phyloP scores from a whole-genome alignment of 768 basidiomycete species.

The Sutorius australiensis region DNA sequence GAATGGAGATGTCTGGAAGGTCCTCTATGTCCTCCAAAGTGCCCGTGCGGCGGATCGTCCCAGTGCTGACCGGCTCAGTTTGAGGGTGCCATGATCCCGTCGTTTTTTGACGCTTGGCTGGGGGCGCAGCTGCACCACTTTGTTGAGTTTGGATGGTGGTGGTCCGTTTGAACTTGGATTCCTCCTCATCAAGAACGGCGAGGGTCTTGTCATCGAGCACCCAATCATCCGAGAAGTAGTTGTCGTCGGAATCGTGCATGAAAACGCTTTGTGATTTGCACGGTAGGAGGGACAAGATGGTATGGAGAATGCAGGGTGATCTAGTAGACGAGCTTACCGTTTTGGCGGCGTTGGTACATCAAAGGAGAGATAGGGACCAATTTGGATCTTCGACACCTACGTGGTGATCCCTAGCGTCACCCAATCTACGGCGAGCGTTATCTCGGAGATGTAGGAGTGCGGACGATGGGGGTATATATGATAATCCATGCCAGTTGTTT shows the following conservation, averaged over 20 bases:
- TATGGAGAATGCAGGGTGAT: not conserved
- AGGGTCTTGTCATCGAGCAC: constrained; percentile 59
- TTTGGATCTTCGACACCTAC: too few species aligned
- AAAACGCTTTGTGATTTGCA: not conserved
- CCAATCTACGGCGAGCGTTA: too few species aligned
- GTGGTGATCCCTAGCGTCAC: too few species aligned
- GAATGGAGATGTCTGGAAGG: constrained; percentile 62
- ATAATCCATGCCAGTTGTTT: too few species aligned
- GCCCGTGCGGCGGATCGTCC: constrained; percentile 20
- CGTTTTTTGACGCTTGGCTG: constrained; percentile 57
- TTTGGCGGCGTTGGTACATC: too few species aligned
- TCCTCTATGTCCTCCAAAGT: constrained; percentile 44
- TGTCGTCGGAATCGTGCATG: constrained; percentile 69
- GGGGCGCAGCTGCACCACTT: constrained; percentile 31
- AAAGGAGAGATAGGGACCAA: too few species aligned
- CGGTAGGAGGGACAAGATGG: not conserved
- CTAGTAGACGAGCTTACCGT: too few species aligned
- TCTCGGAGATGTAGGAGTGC: too few species aligned
- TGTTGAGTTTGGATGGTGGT: constrained; percentile 25
- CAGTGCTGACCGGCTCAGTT: constrained; percentile 30
- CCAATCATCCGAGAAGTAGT: constrained; percentile 61
- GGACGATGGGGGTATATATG: too few species aligned
- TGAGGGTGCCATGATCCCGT: constrained; percentile 42
- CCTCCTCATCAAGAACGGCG: constrained; percentile 58
- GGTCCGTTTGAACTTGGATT: constrained; percentile 35